phyloP scores from a whole-genome alignment of 805 yeast species.

The Kluyveromyces siamensis region DNA sequence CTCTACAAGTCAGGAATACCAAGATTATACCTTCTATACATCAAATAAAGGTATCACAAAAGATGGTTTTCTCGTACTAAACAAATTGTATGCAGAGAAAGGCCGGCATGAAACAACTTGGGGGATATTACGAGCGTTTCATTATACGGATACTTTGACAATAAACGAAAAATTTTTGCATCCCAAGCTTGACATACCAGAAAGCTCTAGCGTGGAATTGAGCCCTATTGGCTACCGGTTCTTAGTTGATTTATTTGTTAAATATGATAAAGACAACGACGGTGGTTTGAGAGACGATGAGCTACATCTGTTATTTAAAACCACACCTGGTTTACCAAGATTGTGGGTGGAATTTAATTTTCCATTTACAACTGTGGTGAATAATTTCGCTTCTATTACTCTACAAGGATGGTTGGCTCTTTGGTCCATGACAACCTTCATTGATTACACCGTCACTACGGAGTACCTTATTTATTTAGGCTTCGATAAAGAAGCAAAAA shows the following conservation, averaged over 20 bases:
- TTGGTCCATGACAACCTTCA: constrained; percentile 92
- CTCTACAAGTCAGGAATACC: constrained; percentile 20
- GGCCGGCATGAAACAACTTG: constrained; percentile 97
- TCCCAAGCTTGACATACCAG: constrained; percentile 70
- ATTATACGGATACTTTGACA: constrained; percentile 87
- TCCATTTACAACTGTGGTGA: constrained; percentile 81
- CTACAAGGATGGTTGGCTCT: constrained; percentile 98
- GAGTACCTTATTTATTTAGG: constrained; percentile 89
- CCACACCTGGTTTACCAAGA: constrained; percentile 89
- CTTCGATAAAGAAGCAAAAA: constrained; percentile 45
- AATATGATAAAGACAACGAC: constrained; percentile 91
- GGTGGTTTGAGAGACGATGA: constrained; percentile 85
- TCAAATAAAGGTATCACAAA: constrained; percentile 49
- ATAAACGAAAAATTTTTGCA: constrained; percentile 69
- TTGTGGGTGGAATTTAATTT: constrained; percentile 81
- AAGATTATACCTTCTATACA: constrained; percentile 32
- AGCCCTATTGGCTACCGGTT: constrained; percentile 90
- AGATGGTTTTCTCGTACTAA: constrained; percentile 69
- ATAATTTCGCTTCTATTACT: constrained; percentile 83
- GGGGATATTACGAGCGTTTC: constrained; percentile 84
- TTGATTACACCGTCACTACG: constrained; percentile 75
- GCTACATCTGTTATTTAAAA: constrained; percentile 57
- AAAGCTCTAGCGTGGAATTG: constrained; percentile 74
- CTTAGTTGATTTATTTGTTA: constrained; percentile 77
- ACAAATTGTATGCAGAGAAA: constrained; percentile 74